These are phyloP conservation scores for Psilocybe sp. DNA, from an alignment of 768 basidiomycete genomes.

Conservation along the genomic window DNA sequence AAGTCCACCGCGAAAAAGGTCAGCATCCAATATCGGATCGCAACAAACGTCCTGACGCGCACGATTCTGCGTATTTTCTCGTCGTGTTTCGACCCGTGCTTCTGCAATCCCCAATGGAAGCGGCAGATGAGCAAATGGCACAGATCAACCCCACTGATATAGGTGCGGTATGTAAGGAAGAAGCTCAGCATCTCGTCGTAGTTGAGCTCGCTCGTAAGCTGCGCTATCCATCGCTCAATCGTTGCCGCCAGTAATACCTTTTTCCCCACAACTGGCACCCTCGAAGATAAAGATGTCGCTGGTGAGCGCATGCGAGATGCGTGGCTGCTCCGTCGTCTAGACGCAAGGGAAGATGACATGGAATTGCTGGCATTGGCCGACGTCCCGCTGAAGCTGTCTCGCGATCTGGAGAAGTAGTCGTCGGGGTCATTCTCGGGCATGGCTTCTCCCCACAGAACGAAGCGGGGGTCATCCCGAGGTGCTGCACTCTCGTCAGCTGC, in stretches of 20 bases:
- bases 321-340: constrained; percentile 31
- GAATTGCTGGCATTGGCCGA: constrained; percentile 18
- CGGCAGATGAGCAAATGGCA: constrained; percentile 80
- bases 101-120: constrained; percentile 84
- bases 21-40: constrained; percentile 86
- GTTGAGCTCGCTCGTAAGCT: constrained; percentile 82
- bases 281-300: constrained; percentile 21
- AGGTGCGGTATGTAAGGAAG: constrained; percentile 89
- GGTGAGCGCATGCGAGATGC: constrained; percentile 29
- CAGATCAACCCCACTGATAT: constrained; percentile 75
- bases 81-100: constrained; percentile 49
- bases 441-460: constrained; percentile 85
- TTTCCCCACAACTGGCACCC: constrained; percentile 26
- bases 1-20: constrained; percentile 92
- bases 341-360: constrained; percentile 26
- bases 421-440: constrained; percentile 29
- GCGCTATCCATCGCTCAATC: constrained; percentile 91
- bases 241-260: constrained; percentile 82
- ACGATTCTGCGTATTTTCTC: constrained; percentile 75
- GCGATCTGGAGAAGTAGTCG: constrained; percentile 27
- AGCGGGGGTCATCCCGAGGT: constrained; percentile 85
- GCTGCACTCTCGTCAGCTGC: constrained; percentile 64
- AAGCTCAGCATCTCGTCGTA: constrained; percentile 88
- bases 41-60: constrained; percentile 85
- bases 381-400: constrained; percentile 31